These are phyloP conservation scores for Pseudognaphalium luteoalbum DNA, from an alignment of 129 eudicot species.

Conservation along the genomic window DNA sequence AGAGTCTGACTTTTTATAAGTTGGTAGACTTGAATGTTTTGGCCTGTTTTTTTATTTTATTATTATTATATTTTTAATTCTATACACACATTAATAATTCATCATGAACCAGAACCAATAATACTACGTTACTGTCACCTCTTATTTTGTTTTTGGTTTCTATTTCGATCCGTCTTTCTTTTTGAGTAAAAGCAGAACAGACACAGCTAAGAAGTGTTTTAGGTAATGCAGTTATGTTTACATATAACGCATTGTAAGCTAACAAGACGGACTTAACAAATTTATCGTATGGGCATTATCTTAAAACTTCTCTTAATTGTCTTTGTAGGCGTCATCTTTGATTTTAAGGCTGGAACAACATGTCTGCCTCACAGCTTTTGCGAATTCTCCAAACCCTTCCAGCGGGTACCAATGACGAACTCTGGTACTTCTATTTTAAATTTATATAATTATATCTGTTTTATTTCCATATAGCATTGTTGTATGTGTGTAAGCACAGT, in stretches of 20 bases:
- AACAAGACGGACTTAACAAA: no score
- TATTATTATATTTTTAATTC: neutral
- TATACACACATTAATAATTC: no score
- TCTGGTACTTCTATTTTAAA: conserved; percentile 37
- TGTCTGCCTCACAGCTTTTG: conserved; percentile 68
- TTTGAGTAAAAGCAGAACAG: no score
- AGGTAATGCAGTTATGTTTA: no score
- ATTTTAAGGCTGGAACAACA: conserved; percentile 16
- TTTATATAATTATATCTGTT: neutral
- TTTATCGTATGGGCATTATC: neutral
- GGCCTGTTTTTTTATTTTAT: neutral
- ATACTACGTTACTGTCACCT: no score
- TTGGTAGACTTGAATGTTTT: conserved; percentile 15
- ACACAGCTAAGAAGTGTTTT: no score
- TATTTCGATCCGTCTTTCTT: no score
- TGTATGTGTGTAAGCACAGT: conserved; percentile 7
- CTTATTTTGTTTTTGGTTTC: no score
- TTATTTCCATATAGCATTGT: neutral
- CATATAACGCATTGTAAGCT: no score
- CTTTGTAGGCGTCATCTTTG: neutral
- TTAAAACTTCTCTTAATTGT: neutral
- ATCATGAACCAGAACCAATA: no score
- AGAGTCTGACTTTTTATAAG: conserved; percentile 22
- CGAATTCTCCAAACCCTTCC: conserved; percentile 57
- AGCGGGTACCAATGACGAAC: conserved; percentile 32